Evolutionary conservation across 768 basidiomycete genomes (phyloP), one percentile per base, ranked within the genome.

Genomic region (Rhodocollybia butyracea): DNA sequence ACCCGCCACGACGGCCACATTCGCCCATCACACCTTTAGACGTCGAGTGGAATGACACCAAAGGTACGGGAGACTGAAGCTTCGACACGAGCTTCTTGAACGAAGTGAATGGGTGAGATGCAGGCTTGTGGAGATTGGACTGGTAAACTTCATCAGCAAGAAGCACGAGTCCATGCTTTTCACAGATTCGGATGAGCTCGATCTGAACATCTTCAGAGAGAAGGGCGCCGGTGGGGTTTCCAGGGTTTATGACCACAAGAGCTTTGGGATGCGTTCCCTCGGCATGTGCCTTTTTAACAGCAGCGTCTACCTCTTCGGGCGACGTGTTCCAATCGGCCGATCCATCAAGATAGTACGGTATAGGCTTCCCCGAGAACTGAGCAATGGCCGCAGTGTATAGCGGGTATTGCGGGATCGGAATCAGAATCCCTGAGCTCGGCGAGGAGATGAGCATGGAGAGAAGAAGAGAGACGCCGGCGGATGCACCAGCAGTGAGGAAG

Each of bases 81-180:
- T 79, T 72, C 50, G 78, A 74, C 2, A 97, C 83, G 50, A 92
- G 78, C 71, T 93, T 89, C 71, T 98, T 98, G 83, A 99, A 98
- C 10, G 90, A 93, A 47, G 85, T 83, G 81, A 99, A 99, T 0
- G 89, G 80, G 68, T 89, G 84, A 1, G 76, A 76, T 2, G 70
- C 65, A 39, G 73, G 76, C 42, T 79, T 76, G 75, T 95, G 94
- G 41, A 98, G 80, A 76, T 98, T 98, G 62, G 74, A 75, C 72
- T 99, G 96, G 79, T 99, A 98, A n/a, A 99, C 96, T 70, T 99
- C 96, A 70, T 99, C 96, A 0, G 96, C 96, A 60, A 98, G 82
- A 48, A 99, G 83, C 21, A 96, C 88, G 55, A 99, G 84, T 6
- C 77, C 76, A 72, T 98, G 76, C 61, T 89, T 78, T 66, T 94